Evolutionary conservation across 1,284 basidiomycete genomes (phyloP), one percentile per base, ranked within the genome.

Genomic region (Trametes sp.): DNA sequence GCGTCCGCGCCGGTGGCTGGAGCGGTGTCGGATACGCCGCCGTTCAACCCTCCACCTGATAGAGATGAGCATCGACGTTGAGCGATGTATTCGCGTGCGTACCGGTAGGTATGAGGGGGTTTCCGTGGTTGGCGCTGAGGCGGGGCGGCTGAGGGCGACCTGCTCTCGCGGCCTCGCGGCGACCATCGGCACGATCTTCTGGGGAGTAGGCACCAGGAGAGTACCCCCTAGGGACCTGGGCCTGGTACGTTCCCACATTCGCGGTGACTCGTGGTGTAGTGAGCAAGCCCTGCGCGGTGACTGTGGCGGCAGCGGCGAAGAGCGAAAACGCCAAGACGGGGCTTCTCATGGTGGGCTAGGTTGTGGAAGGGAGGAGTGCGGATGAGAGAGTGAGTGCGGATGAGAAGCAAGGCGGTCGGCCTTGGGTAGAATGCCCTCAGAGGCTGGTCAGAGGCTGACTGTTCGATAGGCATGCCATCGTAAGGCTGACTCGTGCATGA

Each of bases 261-360:
- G 50, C 51, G 4, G 57, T 51, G 0, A 49, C 10, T 1, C 50
- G 23, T 16, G 62, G 59, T 16, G 58, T 51, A 11, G 57, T 50
- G 8, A 50, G 67, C 6, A 35, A 26, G 33, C 24, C 21, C 48
- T 57, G 51, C 26, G 56, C 57, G 14, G 68, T 59, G 21, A 48
- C 65, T 0, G 65, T 61, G 51, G 66, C 63, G 9, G 69, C 69
- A 5, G 68, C 67, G 16, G 69, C 69, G 52, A 72, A 59, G 57
- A 73, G 55, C 46, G 66, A 68, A 54, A 73, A 70, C 36, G 66
- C 65, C 49, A 72, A 57, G 46, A 64, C 63, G 28, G 70, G 70
- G 59, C 67, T 71, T 35, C 70, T 71, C 72, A 73, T 73, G 44
- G 11, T 64, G 62, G 29, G 38, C 6, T 26, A 24, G 41, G 24